These are phyloP conservation scores for Fusarium sp. DNA, from an alignment of 2,329 filamentous ascomycete species.

Conservation along the genomic window DNA sequence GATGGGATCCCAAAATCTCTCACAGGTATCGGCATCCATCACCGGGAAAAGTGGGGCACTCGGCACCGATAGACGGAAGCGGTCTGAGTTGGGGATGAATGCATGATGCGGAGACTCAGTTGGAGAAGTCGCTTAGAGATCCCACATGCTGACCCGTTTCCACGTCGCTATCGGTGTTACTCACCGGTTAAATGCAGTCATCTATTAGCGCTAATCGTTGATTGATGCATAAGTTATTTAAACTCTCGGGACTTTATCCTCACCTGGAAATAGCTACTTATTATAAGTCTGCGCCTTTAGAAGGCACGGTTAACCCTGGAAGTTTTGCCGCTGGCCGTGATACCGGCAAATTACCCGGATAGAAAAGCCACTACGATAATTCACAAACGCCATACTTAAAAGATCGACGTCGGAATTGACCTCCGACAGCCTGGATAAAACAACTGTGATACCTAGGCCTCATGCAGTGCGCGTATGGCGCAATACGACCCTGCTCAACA, in stretches of 20 bases:
- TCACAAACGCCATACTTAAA: background rate
- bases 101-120: background rate
- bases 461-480: background rate
- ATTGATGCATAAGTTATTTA: slow-evolving; percentile 1
- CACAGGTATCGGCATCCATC: background rate
- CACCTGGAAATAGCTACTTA: slow-evolving; percentile 16
- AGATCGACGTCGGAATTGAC: slow-evolving; percentile 2
- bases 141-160: background rate
- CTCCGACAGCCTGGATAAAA: slow-evolving; percentile 14
- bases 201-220: background rate
- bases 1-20: background rate
- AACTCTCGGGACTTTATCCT: slow-evolving; percentile 19
- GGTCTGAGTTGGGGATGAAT: background rate
- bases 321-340: background rate
- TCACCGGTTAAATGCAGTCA: slow-evolving; percentile 22
- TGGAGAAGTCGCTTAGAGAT: background rate
- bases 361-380: slow-evolving; percentile 10
- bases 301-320: background rate
- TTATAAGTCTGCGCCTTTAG: background rate
- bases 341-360: background rate
- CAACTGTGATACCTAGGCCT: background rate
- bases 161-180: background rate
- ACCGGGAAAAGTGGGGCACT: background rate
- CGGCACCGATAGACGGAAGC: background rate
- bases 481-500: slow-evolving; percentile 3